phyloP scores from a whole-genome alignment of 495 filamentous ascomycete species.

The Hypoxylon cercidicola region DNA sequence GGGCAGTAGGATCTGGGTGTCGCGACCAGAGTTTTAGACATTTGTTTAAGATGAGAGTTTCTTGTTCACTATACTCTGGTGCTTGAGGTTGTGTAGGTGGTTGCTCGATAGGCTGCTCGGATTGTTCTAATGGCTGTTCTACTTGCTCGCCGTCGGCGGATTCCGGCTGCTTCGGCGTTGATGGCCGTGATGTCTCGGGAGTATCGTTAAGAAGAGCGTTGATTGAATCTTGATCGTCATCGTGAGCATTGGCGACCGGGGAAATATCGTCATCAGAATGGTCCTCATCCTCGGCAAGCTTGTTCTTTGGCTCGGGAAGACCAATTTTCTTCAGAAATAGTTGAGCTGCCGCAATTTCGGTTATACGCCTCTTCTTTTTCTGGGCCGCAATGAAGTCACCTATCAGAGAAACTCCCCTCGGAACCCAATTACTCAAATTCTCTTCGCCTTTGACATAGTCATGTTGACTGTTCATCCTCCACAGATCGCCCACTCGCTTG shows the following conservation, averaged over 20 bases:
- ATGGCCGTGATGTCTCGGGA: slow-evolving; percentile 51
- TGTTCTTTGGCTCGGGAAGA: slow-evolving; percentile 40
- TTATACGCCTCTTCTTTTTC: slow-evolving; percentile 73
- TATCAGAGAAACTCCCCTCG: slow-evolving; percentile 87
- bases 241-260: slow-evolving; percentile 32
- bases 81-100: slow-evolving; percentile 28
- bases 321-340: slow-evolving; percentile 68
- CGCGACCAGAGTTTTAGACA: slow-evolving; percentile 82
- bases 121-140: slow-evolving; percentile 14
- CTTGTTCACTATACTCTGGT: slow-evolving; percentile 63
- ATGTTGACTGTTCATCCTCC: slow-evolving; percentile 95
- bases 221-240: slow-evolving; percentile 47
- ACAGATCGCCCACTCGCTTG: slow-evolving; percentile 90
- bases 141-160: slow-evolving; percentile 21
- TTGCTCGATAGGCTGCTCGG: slow-evolving; percentile 15
- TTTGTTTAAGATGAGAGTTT: slow-evolving; percentile 70
- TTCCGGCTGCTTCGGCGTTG: slow-evolving; percentile 41
- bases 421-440: slow-evolving; percentile 81
- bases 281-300: slow-evolving; percentile 38
- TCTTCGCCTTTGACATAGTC: slow-evolving; percentile 97
- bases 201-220: slow-evolving; percentile 57
- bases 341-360: slow-evolving; percentile 83
- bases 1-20: slow-evolving; percentile 75
- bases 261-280: slow-evolving; percentile 56
- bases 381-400: slow-evolving; percentile 79